Evolutionary conservation across 208 protist species (phyloP), one percentile per base, ranked within the genome.

Genomic region (Herpetomonas muscarum): DNA sequence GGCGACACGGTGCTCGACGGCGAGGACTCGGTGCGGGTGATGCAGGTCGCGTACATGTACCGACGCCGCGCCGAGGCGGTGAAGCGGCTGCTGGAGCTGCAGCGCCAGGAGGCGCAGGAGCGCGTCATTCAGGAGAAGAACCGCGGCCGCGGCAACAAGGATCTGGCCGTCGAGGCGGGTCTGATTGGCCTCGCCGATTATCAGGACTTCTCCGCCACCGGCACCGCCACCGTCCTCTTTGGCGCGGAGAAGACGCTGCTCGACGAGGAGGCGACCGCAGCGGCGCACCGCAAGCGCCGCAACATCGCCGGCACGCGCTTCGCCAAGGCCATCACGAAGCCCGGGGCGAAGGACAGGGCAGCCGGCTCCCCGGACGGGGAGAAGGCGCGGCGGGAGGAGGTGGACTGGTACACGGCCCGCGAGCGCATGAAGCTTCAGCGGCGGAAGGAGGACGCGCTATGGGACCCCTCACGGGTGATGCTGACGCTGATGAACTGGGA

Each of bases 401-500:
- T 39, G 39, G 66, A 79, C 59, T 88, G 81, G 77, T 85, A 82
- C 68, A 62, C 64, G 15, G 53, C 72, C 36, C 70, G 76, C 3
- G 71, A 74, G 19, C 55, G 53, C n/a, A 41, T 55, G 57, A 62
- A 67, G 42, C 74, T 73, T n/a, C 67, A 64, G 26, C 61, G 72
- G n/a, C 51, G 65, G 55, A 48, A 70, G 19, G 66, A 77, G 10
- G 67, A 73, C 1, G 54, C 62, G 1, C 53, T 87, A 41, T 90
- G 79, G 82, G 76, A 70, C 34, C 71, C 79, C 29, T 55, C 74
- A 4, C 77, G 81, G 1, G 70, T 94, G 25, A 90, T 94, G 88
- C 56, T 69, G 28, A 94, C 85, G 19, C 68, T 94, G 4, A 76
- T 93, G 71, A 67, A 55, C 41, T 93, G 87, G 87, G 71, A 74